A percentile compares a stretch with the other conserved stretches of the same genome.
Conservation (phyloP, 2,329 filamentous ascomycete genomes). For the Emmonsiellopsis sp. region DNA sequence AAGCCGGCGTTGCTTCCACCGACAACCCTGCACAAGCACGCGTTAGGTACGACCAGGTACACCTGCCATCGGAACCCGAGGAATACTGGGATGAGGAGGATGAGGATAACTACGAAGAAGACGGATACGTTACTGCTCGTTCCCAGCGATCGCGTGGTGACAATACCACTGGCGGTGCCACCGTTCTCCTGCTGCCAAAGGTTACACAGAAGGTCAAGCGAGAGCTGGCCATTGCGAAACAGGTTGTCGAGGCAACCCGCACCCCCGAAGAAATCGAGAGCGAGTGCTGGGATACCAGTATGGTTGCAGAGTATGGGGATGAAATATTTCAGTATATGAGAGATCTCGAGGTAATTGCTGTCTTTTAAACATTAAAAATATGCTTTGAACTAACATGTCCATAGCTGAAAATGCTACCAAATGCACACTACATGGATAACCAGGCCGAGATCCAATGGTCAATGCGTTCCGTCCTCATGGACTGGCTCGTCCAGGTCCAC, state of each 20-base stretch:
- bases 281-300: slow-evolving; percentile 85
- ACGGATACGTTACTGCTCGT: slow-evolving; percentile 63
- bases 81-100: slow-evolving; percentile 72
- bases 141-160: slow-evolving; percentile 69
- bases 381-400: slow-evolving; percentile 13
- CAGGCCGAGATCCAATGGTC: slow-evolving; percentile 99
- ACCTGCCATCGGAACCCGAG: slow-evolving; percentile 44
- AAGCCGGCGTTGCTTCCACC: slow-evolving; percentile 1
- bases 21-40: slow-evolving; percentile 15
- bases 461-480: slow-evolving; percentile 94
- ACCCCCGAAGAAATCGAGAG: slow-evolving; percentile 72
- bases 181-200: slow-evolving; percentile 61
- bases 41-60: slow-evolving; percentile 14
- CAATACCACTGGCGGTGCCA: slow-evolving; percentile 57
- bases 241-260: slow-evolving; percentile 56
- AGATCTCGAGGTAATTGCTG: slow-evolving; percentile 62
- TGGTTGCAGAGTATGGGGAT: slow-evolving; percentile 94
- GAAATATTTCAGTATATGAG: slow-evolving; percentile 94
- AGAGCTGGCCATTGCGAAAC: slow-evolving; percentile 61
- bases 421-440: slow-evolving; percentile 90
- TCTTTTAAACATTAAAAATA: neutral
- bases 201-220: slow-evolving; percentile 58
- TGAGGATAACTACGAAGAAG: slow-evolving; percentile 64
- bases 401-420: slow-evolving; percentile 71
- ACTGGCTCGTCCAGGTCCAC: slow-evolving; percentile 96